Percentiles rank a stretch among this genome's conserved stretches.
Evolutionary conservation across 1,139 yeast species (phyloP).

Genomic region (Yarrowia galli): DNA sequence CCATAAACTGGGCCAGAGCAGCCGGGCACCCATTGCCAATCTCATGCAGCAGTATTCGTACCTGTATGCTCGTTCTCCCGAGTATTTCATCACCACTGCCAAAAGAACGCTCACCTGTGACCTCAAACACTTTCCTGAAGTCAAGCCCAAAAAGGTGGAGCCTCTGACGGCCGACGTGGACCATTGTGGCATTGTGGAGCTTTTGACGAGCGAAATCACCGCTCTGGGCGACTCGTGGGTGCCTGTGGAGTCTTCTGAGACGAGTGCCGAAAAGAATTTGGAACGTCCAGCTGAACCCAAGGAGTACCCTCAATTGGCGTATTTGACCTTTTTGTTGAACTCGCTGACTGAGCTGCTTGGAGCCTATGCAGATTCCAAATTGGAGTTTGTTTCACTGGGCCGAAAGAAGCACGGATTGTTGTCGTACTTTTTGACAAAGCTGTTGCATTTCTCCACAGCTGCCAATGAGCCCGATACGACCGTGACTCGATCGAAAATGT

Average conservation of each 20-base stretch:
- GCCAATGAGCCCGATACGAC: slow-evolving; percentile 42
- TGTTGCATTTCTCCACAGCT: slow-evolving; percentile 65
- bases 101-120: slow-evolving; percentile 26
- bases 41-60: slow-evolving; percentile 32
- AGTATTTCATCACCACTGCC: slow-evolving; percentile 18
- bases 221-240: slow-evolving; percentile 25
- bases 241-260: slow-evolving; percentile 26
- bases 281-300: slow-evolving; percentile 42
- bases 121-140: slow-evolving; percentile 32
- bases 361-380: slow-evolving; percentile 80
- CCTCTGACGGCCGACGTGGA: slow-evolving; percentile 20
- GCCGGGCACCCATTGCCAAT: slow-evolving; percentile 8
- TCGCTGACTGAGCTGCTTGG: slow-evolving; percentile 73
- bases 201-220: slow-evolving; percentile 14
- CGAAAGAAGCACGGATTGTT: slow-evolving; percentile 62
- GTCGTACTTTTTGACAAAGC: slow-evolving; percentile 77
- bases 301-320: slow-evolving; percentile 46
- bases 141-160: slow-evolving; percentile 39
- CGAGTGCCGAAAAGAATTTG: too few species aligned
- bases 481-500: slow-evolving; percentile 46
- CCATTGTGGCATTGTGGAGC: slow-evolving; percentile 21
- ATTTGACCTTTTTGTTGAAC: slow-evolving; percentile 54
- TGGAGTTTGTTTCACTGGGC: slow-evolving; percentile 81
- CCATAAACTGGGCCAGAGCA: slow-evolving; percentile 31
- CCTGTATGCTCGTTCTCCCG: slow-evolving; percentile 27